These are phyloP conservation scores for Pseudonitzschia delicatissima DNA, from an alignment of 108 stramenopile genomes.

Conservation along the genomic window DNA sequence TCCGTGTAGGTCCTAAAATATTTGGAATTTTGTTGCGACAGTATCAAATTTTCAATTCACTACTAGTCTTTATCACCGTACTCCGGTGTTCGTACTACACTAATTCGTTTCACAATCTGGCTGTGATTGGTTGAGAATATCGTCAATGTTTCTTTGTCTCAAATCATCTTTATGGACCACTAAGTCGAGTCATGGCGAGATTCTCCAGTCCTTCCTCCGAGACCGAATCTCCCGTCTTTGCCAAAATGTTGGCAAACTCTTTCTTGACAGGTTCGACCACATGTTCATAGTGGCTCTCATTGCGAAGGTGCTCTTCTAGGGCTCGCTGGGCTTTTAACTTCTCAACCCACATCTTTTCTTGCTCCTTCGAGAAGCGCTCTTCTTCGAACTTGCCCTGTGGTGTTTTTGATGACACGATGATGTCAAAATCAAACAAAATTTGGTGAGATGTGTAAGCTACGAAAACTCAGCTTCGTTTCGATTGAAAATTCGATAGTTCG, in stretches of 20 bases:
- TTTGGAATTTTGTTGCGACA: too few relatives aligned
- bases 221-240: conserved; percentile 32
- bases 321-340: conserved; percentile 30
- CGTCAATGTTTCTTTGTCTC: too few relatives aligned
- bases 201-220: conserved; percentile 36
- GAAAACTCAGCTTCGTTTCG: background rate
- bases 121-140: too few relatives aligned
- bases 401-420: background rate
- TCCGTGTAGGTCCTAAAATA: too few relatives aligned
- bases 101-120: too few relatives aligned
- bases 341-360: conserved; percentile 41
- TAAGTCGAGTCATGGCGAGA: conserved; percentile 41
- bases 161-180: background rate
- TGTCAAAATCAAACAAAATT: background rate
- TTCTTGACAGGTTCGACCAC: conserved; percentile 29
- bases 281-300: conserved; percentile 19
- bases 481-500: background rate
- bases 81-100: too few relatives aligned
- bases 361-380: conserved; percentile 44
- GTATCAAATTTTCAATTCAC: too few relatives aligned
- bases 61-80: too few relatives aligned
- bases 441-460: background rate
- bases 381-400: conserved; percentile 50
- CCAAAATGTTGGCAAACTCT: conserved; percentile 18
- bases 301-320: conserved; percentile 25